Conservation (phyloP, 495 filamentous ascomycete genomes). For the Tricharina praecox region DNA sequence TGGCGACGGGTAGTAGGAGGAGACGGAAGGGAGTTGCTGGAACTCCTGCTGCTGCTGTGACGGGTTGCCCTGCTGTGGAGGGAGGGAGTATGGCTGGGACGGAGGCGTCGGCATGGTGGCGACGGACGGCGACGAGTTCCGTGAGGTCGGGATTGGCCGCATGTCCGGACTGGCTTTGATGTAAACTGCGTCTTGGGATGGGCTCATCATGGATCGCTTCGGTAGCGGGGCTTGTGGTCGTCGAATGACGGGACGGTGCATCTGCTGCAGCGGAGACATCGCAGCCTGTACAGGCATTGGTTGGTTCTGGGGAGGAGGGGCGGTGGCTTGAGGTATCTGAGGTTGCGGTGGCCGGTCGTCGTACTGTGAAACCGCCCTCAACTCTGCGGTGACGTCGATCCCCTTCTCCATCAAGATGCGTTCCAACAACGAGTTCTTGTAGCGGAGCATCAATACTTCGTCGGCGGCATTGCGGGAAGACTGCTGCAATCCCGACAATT, state of each 20-base stretch:
- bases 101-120: slow-evolving; percentile 28
- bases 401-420: slow-evolving; percentile 93
- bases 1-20: slow-evolving; percentile 56
- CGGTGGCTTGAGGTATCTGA: slow-evolving; percentile 56
- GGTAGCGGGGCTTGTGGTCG: slow-evolving; percentile 14
- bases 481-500: slow-evolving; percentile 75
- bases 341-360: slow-evolving; percentile 42
- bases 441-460: slow-evolving; percentile 93
- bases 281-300: slow-evolving; percentile 30
- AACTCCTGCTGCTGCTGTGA: slow-evolving; percentile 23
- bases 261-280: slow-evolving; percentile 3
- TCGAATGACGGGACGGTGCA: slow-evolving; percentile 20
- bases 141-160: slow-evolving; percentile 13
- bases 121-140: slow-evolving; percentile 28
- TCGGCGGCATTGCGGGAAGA: slow-evolving; percentile 90
- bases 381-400: slow-evolving; percentile 92
- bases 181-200: slow-evolving; percentile 21
- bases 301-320: slow-evolving; percentile 39
- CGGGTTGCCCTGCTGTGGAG: slow-evolving; percentile 26
- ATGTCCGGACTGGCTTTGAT: slow-evolving; percentile 26
- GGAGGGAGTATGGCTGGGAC: slow-evolving; percentile 27
- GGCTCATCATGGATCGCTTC: slow-evolving; percentile 21
- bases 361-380: slow-evolving; percentile 53
- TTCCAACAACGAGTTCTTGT: slow-evolving; percentile 94
- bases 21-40: slow-evolving; percentile 17